phyloP scores from a whole-genome alignment of 1,284 basidiomycete species.

The Tylopilus sp. region DNA sequence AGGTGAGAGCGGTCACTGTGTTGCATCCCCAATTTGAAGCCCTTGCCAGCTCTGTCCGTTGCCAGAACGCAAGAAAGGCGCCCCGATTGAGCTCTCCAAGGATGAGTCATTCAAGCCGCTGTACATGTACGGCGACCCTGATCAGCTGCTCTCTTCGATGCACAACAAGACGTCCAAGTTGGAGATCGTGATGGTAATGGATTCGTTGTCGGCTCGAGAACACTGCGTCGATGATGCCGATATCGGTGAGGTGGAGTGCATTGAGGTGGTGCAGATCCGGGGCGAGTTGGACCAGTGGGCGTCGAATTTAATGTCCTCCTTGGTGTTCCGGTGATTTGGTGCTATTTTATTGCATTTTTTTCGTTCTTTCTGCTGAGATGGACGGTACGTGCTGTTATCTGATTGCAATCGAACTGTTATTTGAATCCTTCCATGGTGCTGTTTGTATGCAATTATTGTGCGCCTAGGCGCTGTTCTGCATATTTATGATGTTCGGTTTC shows the following conservation, averaged over 20 bases:
- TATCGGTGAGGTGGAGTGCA: slow-evolving; percentile 27
- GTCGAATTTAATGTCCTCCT: slow-evolving; percentile 50
- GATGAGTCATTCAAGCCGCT: slow-evolving; percentile 47
- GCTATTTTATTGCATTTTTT: slow-evolving; percentile 3
- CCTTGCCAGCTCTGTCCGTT: slow-evolving; percentile 74
- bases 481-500: too few species aligned
- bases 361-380: not conserved
- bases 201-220: slow-evolving; percentile 81
- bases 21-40: slow-evolving; percentile 89
- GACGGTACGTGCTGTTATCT: not conserved
- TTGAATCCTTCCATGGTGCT: too few species aligned
- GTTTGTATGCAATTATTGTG: too few species aligned
- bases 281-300: slow-evolving; percentile 60
- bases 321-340: too few species aligned
- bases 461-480: too few species aligned
- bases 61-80: slow-evolving; percentile 58
- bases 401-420: not conserved
- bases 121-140: slow-evolving; percentile 69
- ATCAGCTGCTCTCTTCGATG: slow-evolving; percentile 78
- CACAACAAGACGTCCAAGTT: slow-evolving; percentile 80
- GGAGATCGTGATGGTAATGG: slow-evolving; percentile 63
- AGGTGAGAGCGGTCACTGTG: slow-evolving; percentile 80
- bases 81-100: slow-evolving; percentile 36
- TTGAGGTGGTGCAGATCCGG: slow-evolving; percentile 42
- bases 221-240: slow-evolving; percentile 68